Evolutionary conservation across 352 stramenopile species (phyloP), one percentile per base, ranked within the genome.

Genomic region (Pythium dissotocum): DNA sequence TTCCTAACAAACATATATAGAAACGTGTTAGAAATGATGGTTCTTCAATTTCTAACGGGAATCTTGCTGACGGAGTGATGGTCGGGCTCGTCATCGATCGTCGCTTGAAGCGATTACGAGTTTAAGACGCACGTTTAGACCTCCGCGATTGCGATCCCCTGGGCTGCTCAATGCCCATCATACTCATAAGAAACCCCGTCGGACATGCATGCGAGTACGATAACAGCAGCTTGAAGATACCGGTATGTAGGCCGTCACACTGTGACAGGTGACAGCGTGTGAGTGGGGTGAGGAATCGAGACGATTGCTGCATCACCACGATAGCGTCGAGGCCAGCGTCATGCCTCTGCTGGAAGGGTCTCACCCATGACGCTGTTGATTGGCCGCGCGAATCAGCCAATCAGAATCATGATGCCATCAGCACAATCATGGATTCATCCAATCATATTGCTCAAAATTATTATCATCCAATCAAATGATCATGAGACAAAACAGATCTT

Each of bases 1-100:
- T 55, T 55, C 12, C 4, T 55, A 55, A 55, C 48, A 18, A 55
- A 55, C 48, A n/a, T 55, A 55, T 55, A 55, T 55, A 55, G 48
- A 55, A 35, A 55, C 24, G 1, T 7, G 18, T 51, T 51, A 48
- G 40, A 48, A 48, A 48, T n/a, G 40, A 1, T 53, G 46, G 46
- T 30, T 30, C 28, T 30, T 30, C 28, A 3, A 30, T 30, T 38
- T 38, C 35, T 38, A 38, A 38, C 12, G 7, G 6, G 48, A 55
- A 55, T 55, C 48, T 55, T 28, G 40, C 18, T 9, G 10, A 28
- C 21, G 33, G 48, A 55, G 26, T 55, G 48, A 55, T 55, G 48
- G 48, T 35, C 21, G 10, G 35, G 35, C 35, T 38, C 35, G 10
- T 38, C 35, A 38, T 38, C 35, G 35, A 12, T 13, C 10, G 7